A percentile compares a stretch with the other conserved stretches of the same genome.
phyloP scores from a whole-genome alignment of 306 rosid species.

The Coriaria nepalensis region DNA sequence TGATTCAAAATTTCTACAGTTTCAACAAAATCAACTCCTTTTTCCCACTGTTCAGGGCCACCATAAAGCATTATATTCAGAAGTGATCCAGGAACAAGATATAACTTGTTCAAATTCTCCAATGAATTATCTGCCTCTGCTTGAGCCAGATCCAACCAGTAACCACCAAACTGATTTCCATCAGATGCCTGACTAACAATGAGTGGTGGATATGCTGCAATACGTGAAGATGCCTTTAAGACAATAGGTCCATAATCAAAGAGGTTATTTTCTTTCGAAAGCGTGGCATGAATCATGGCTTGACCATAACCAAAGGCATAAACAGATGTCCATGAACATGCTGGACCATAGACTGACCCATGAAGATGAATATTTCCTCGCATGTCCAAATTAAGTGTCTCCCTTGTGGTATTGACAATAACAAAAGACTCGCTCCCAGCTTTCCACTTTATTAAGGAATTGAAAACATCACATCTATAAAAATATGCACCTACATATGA shows the following conservation, averaged over 20 bases:
- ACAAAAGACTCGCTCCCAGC: slow-evolving; percentile 61
- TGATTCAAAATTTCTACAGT: slow-evolving; percentile 31
- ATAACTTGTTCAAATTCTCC: slow-evolving; percentile 38
- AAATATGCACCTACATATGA: slow-evolving; percentile 59
- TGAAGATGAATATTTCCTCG: slow-evolving; percentile 22
- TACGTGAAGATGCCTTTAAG: slow-evolving; percentile 51
- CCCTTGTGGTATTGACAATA: slow-evolving; percentile 52
- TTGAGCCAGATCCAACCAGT: slow-evolving; percentile 56
- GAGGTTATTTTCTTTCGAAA: slow-evolving; percentile 49
- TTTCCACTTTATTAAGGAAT: slow-evolving; percentile 69
- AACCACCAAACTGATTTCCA: slow-evolving; percentile 86
- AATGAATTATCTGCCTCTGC: slow-evolving; percentile 35
- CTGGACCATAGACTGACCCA: slow-evolving; percentile 34
- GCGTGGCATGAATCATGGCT: slow-evolving; percentile 58
- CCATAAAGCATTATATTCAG: slow-evolving; percentile 56
- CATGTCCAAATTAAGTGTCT: slow-evolving; percentile 29
- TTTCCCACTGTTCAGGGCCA: slow-evolving; percentile 78
- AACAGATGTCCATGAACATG: slow-evolving; percentile 63
- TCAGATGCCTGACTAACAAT: slow-evolving; percentile 51
- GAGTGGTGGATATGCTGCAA: slow-evolving; percentile 73
- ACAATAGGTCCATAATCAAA: slow-evolving; percentile 41
- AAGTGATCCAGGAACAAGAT: slow-evolving; percentile 74
- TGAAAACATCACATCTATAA: slow-evolving; percentile 70
- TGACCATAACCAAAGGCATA: slow-evolving; percentile 72
- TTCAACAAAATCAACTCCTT: slow-evolving; percentile 35